These are phyloP conservation scores for Pyrenophora tritici-repentis DNA, from an alignment of 2,329 filamentous ascomycete genomes.

Conservation along the genomic window DNA sequence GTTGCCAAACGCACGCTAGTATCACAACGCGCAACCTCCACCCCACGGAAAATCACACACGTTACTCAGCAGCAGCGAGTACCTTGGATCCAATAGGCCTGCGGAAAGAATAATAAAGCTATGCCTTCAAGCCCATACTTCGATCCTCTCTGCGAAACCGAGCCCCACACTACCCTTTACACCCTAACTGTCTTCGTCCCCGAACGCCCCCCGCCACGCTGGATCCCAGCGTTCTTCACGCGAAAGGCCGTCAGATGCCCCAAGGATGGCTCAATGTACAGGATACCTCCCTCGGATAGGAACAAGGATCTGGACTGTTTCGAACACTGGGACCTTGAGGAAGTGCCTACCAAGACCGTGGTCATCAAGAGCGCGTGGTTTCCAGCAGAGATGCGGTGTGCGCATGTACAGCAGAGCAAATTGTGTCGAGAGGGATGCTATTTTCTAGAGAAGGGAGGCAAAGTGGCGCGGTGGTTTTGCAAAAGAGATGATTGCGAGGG, in stretches of 20 bases:
- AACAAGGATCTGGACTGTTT: constrained; percentile 22
- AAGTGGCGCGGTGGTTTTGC: constrained; percentile 21
- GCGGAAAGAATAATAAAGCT: neutral
- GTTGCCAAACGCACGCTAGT: too few relatives aligned
- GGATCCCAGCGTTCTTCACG: constrained; percentile 23
- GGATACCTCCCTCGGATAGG: constrained; percentile 14
- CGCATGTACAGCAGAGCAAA: constrained; percentile 18
- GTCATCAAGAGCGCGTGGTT: constrained; percentile 21
- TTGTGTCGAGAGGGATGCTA: constrained; percentile 32
- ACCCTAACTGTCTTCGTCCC: constrained; percentile 27
- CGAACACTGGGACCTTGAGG: constrained; percentile 16
- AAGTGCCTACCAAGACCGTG: constrained; percentile 21
- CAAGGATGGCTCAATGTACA: constrained; percentile 5
- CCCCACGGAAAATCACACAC: neutral
- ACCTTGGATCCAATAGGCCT: neutral
- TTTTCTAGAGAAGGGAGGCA: constrained; percentile 34
- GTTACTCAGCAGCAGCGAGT: too few relatives aligned
- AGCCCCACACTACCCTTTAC: constrained; percentile 27
- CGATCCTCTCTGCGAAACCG: constrained; percentile 28
- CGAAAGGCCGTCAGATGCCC: constrained; percentile 8
- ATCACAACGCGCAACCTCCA: neutral
- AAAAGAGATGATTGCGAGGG: constrained; percentile 30
- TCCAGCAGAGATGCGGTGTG: constrained; percentile 26
- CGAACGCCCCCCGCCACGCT: constrained; percentile 24
- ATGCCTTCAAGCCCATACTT: constrained; percentile 12